Conservation (phyloP, 73 alveolate species). For the Halteria grandinella region DNA sequence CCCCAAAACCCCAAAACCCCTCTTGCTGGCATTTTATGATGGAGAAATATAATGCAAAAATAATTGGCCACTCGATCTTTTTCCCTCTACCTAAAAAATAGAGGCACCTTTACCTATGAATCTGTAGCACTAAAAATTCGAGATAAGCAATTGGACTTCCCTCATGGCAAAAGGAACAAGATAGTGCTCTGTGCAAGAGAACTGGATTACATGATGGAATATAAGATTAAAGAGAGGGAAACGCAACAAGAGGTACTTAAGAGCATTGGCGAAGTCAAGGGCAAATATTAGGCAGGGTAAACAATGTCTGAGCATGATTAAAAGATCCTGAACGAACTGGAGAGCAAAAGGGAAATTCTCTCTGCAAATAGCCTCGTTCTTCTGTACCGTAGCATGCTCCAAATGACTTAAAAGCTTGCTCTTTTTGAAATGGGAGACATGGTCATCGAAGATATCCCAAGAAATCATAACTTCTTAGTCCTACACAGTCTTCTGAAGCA, state of each 20-base stretch:
- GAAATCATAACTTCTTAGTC: constrained; percentile 8
- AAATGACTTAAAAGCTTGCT: constrained; percentile 28
- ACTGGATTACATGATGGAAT: constrained; percentile 1
- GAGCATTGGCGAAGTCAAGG: background rate
- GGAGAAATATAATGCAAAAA: too few relatives aligned
- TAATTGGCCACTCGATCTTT: background rate
- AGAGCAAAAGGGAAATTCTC: background rate
- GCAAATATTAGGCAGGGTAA: background rate
- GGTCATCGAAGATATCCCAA: constrained; percentile 38
- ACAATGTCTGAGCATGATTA: too few relatives aligned
- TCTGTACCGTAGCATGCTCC: constrained; percentile 11
- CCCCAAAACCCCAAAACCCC: too few relatives aligned
- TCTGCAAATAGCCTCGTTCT: constrained; percentile 24
- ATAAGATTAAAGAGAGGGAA: background rate
- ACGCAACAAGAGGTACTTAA: background rate
- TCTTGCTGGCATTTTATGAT: too few relatives aligned
- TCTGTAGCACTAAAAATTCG: background rate
- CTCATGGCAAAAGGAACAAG: constrained; percentile 41
- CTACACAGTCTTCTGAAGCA: constrained; percentile 17
- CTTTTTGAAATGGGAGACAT: constrained; percentile 45
- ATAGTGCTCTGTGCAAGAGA: constrained; percentile 22
- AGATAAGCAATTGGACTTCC: constrained; percentile 24
- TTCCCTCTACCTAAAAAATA: background rate
- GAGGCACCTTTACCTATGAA: background rate
- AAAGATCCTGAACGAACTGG: background rate